Evolutionary conservation across 2,329 filamentous ascomycete species (phyloP), one percentile per base, ranked within the genome.

Genomic region (Coniochaeta ligniaria): DNA sequence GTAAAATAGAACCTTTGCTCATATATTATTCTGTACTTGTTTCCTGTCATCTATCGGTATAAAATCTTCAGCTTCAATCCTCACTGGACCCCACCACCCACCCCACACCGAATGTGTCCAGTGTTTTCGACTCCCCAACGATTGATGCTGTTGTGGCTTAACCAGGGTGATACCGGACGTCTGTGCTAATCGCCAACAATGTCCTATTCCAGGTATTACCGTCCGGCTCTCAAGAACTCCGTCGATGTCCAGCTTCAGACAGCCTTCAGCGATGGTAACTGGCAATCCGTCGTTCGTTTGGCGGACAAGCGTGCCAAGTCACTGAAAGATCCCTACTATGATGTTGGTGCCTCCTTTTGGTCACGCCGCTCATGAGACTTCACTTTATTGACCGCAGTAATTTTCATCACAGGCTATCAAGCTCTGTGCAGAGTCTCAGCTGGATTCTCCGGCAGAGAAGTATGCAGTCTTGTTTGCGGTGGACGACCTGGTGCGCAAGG

Each of bases 181-280:
- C 8, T n/a, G 22, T n/a, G 16, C 31, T 26, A 6, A 26, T 28
- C 31, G 17, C 24, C 31, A 36, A 57, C 54, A 6, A 57, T 57
- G 54, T 57, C 31, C 11, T 70, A 70, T 62, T 63, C 61, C 60
- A 64, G 67, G 61, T 68, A 70, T 59, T 69, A 69, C 60, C 66
- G 67, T 57, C 75, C 75, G 52, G 68, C 71, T 55, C 76, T 83
- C 54, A 81, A 77, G 65, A 78, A 76, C 67, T 80, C 76, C 62
- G 78, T 82, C 58, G 80, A 83, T 64, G 73, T 81, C 58, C 79
- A 83, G 73, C 75, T 86, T 11, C 80, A 84, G 72, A 75, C 77
- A 16, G 81, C 81, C 59, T 86, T 83, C 60, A 74, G 75, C 45
- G 80, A 83, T 59, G 75, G 78, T 58, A 82, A 82, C 69, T 86